A percentile compares a stretch with the other conserved stretches of the same genome.
These are phyloP conservation scores for Orobanche coerulescens DNA, from an alignment of 257 asterid genomes.

Conservation along the genomic window DNA sequence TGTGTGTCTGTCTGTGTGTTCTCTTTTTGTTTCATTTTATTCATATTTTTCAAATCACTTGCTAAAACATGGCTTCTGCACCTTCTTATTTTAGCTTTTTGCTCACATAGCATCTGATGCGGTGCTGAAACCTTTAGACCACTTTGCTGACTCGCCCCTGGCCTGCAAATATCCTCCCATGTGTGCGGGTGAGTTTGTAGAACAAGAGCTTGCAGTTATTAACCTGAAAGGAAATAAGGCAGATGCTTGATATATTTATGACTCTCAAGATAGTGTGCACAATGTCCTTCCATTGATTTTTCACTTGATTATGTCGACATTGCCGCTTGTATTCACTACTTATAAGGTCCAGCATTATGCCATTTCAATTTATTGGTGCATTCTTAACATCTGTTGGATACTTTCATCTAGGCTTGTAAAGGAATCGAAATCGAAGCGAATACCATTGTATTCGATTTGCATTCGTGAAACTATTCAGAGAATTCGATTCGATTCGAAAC, in stretches of 20 bases:
- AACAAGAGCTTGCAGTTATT: constrained; percentile 75
- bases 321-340: not conserved
- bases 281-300: not conserved
- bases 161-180: constrained; percentile 69
- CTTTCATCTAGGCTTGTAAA: no score
- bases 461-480: no score
- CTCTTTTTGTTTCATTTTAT: not conserved
- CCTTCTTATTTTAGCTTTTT: constrained; percentile 51
- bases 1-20: not conserved
- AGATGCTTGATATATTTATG: constrained; percentile 27
- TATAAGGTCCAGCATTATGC: no score
- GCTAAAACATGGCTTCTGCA: constrained; percentile 9
- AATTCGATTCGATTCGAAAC: no score
- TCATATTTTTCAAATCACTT: constrained; percentile 6
- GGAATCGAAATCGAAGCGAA: no score
- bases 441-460: no score
- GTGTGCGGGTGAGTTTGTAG: constrained; percentile 81
- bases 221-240: constrained; percentile 79
- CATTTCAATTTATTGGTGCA: no score
- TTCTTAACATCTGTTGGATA: no score
- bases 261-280: constrained; percentile 1
- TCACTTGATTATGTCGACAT: not conserved
- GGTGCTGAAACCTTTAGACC: constrained; percentile 72
- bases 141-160: constrained; percentile 54
- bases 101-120: constrained; percentile 97